Evolutionary conservation across 139 green algal genomes (phyloP).

Genomic region (Nannochloris sp.): DNA sequence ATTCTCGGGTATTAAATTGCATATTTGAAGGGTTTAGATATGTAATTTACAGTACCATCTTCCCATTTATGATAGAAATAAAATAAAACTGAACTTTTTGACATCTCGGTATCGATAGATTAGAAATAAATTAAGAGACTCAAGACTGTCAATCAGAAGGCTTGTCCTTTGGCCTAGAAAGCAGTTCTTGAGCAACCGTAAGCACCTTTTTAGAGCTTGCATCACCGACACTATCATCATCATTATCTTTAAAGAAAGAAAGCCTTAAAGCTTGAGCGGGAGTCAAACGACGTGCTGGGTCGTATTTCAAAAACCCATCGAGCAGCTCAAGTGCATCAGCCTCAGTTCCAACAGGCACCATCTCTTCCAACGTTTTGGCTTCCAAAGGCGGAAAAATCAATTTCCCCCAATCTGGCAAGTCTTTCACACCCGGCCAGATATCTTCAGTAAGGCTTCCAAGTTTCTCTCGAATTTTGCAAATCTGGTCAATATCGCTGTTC

Average conservation of each 20-base stretch:
- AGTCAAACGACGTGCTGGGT: slow-evolving; percentile 13
- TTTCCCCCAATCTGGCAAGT: slow-evolving; percentile 69
- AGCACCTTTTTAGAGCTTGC: not conserved
- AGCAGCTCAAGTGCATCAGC: slow-evolving; percentile 56
- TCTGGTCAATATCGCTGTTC: slow-evolving; percentile 84
- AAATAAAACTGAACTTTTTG: no score
- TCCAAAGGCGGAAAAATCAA: slow-evolving; percentile 5
- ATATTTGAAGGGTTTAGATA: no score
- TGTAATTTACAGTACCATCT: no score
- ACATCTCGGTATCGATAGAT: no score
- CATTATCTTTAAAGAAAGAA: slow-evolving; percentile 1
- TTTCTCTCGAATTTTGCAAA: slow-evolving; percentile 69
- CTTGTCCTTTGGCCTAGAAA: no score
- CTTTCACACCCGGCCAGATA: slow-evolving; percentile 40
- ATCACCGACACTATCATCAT: not conserved
- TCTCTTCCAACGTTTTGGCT: slow-evolving; percentile 11
- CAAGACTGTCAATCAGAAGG: no score
- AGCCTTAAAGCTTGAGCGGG: slow-evolving; percentile 7
- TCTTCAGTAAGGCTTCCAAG: slow-evolving; percentile 45
- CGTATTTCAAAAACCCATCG: slow-evolving; percentile 50
- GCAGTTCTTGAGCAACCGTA: no score
- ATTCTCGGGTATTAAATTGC: no score
- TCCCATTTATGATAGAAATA: no score
- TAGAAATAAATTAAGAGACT: no score
- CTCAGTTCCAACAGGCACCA: slow-evolving; percentile 48